Conservation (phyloP, 1,284 basidiomycete genomes). For the Heterobasidion occidentale region DNA sequence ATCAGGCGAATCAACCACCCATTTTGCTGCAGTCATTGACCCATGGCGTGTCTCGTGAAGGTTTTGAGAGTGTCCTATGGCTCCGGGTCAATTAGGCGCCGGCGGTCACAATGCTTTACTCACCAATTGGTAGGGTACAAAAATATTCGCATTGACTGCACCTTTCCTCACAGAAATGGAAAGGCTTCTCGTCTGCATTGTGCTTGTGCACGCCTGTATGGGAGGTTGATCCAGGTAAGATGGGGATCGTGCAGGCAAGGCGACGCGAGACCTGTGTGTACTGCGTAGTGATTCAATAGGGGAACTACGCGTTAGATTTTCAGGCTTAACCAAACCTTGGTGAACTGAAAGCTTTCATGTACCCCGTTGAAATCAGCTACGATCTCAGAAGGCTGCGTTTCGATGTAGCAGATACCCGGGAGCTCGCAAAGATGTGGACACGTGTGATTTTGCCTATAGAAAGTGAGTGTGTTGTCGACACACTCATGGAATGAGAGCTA, state of each 20-base stretch:
- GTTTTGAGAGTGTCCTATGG: conserved; percentile 47
- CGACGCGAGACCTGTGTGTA: conserved; percentile 31
- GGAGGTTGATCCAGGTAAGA: conserved; percentile 27
- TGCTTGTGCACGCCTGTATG: conserved; percentile 42
- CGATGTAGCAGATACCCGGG: conserved; percentile 10
- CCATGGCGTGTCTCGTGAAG: conserved; percentile 59
- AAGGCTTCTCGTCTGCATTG: conserved; percentile 27
- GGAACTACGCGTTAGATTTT: conserved; percentile 5
- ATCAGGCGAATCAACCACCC: conserved; percentile 47
- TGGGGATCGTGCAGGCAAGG: conserved; percentile 33
- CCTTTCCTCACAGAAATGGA: conserved; percentile 47
- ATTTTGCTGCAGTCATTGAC: conserved; percentile 49
- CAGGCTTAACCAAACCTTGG: conserved; percentile 5
- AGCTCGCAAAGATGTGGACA: conserved; percentile 5
- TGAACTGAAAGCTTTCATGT: conserved; percentile 13
- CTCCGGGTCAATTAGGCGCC: neutral
- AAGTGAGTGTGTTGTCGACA: neutral
- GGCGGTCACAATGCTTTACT: neutral
- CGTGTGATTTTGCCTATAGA: conserved; percentile 5
- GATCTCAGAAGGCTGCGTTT: conserved; percentile 9
- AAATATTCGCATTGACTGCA: conserved; percentile 51
- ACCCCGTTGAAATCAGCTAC: conserved; percentile 9
- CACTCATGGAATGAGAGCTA: conserved; percentile 3
- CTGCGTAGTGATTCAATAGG: neutral
- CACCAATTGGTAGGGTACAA: conserved; percentile 50